Evolutionary conservation across 2,329 filamentous ascomycete genomes (phyloP), one percentile per base, ranked within the genome.

Genomic region (Clonostachys byssicola): DNA sequence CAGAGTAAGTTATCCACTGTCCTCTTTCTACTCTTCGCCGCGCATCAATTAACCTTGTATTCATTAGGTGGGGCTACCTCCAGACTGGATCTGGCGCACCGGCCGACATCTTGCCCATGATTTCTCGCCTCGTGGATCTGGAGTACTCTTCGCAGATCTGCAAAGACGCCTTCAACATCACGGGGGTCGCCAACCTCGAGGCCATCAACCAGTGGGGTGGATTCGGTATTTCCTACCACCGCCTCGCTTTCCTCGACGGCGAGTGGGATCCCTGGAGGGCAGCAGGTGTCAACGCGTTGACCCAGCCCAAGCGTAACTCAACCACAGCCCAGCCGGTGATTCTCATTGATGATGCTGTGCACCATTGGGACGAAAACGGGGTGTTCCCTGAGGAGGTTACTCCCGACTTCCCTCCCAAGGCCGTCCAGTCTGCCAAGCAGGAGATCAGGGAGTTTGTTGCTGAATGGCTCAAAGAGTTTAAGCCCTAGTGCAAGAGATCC

Each of bases 221-320:
- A 12, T 88, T 83, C 63, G 69, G 79, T 60, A 85, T 94, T 55
- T 77, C 78, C 42, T 91, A 89, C 60, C 79, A 85, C 1, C 84
- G 89, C 2, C 77, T 95, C 1, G 90, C 90, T 4, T 53, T 88
- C 42, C 72, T 95, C 38, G 89, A 91, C 51, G 89, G 89, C 30
- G 79, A 88, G 52, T 80, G 81, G 48, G 90, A 95, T 59, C 89
- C 89, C 0, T 95, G 90, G 90, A 78, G 85, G 17, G 80, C 82
- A 0, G 87, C 86, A 0, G 87, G 85, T 0, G 82, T 87, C 1
- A 83, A 92, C 43, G 85, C 83, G 1, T 76, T 81, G 14, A 77
- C 46, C 5, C 45, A 49, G 23, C 38, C 40, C 3, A 12, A 39
- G 9, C 38, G 50, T 5, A 34, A 52, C 12, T 49, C 47, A 12